Conservation (phyloP, 129 eudicot genomes). For the Flaveria ramosissima region DNA sequence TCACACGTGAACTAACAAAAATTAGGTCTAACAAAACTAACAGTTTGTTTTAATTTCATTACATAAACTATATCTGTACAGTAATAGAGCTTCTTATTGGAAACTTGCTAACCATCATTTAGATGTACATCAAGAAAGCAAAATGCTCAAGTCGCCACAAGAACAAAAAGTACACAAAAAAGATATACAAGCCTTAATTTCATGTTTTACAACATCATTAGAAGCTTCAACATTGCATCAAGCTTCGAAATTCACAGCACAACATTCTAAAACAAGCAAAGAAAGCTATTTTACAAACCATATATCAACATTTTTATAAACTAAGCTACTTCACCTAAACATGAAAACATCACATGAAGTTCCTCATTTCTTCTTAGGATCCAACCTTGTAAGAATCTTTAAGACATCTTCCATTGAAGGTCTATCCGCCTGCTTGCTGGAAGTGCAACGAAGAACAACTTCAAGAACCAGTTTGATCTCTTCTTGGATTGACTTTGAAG, state of each 20-base stretch:
- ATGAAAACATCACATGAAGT: constrained; percentile 5
- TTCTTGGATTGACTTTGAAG: constrained; percentile 47
- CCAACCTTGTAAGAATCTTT: constrained; percentile 52
- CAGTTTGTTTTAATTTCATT: no score
- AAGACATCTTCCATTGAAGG: constrained; percentile 76
- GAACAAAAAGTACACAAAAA: constrained; percentile 15
- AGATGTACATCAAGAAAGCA: neutral
- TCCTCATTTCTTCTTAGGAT: constrained; percentile 34
- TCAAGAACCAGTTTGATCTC: constrained; percentile 58
- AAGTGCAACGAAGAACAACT: constrained; percentile 68
- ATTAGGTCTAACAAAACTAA: no score
- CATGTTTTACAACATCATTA: constrained; percentile 21
- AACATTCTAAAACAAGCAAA: constrained; percentile 33
- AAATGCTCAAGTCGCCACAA: neutral
- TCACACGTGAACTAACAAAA: no score
- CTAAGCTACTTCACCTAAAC: constrained; percentile 14
- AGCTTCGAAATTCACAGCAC: constrained; percentile 10
- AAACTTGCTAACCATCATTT: neutral
- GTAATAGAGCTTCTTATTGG: no score
- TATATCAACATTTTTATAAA: constrained; percentile 30
- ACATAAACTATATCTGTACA: no score
- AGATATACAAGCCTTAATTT: constrained; percentile 9
- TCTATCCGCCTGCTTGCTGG: constrained; percentile 57
- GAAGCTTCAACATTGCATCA: constrained; percentile 19
- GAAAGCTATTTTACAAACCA: constrained; percentile 30